These are phyloP conservation scores for Hypoxylon sp. DNA, from an alignment of 2,329 filamentous ascomycete species.

Conservation along the genomic window DNA sequence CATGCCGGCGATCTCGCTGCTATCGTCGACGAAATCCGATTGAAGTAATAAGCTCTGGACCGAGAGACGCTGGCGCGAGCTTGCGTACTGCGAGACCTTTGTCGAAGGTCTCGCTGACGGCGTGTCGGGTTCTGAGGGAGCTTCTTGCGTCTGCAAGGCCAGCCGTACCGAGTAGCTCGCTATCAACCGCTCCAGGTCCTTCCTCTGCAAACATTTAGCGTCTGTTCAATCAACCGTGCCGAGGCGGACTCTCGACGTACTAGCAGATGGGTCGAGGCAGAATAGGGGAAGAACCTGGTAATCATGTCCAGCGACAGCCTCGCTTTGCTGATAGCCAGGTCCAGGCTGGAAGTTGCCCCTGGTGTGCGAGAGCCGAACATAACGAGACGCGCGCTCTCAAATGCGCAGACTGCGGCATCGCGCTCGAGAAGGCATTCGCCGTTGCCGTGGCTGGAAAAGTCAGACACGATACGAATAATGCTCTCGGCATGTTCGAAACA, in stretches of 20 bases:
- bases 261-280: slow-evolving; percentile 42
- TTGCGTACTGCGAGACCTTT: slow-evolving; percentile 43
- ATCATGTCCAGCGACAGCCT: slow-evolving; percentile 43
- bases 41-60: slow-evolving; percentile 52
- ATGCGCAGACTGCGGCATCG: slow-evolving; percentile 54
- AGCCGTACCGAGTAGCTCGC: slow-evolving; percentile 41
- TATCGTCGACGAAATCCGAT: slow-evolving; percentile 51
- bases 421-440: slow-evolving; percentile 47
- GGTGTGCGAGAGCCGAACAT: slow-evolving; percentile 44
- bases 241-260: slow-evolving; percentile 23
- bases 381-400: slow-evolving; percentile 51
- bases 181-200: slow-evolving; percentile 42
- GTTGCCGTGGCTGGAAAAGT: slow-evolving; percentile 41
- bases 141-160: slow-evolving; percentile 38
- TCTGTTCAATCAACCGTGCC: not conserved
- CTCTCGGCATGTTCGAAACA: slow-evolving; percentile 51
- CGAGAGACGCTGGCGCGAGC: slow-evolving; percentile 47
- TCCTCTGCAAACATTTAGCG: slow-evolving; percentile 32
- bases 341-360: slow-evolving; percentile 33
- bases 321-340: slow-evolving; percentile 39
- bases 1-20: slow-evolving; percentile 43
- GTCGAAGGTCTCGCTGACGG: slow-evolving; percentile 28
- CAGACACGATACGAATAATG: slow-evolving; percentile 48
- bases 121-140: slow-evolving; percentile 32
- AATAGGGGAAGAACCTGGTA: slow-evolving; percentile 40